Percentiles rank a stretch among this genome's conserved stretches.
Conservation (phyloP, 2,329 filamentous ascomycete genomes). For the Aspergillus awamori region DNA sequence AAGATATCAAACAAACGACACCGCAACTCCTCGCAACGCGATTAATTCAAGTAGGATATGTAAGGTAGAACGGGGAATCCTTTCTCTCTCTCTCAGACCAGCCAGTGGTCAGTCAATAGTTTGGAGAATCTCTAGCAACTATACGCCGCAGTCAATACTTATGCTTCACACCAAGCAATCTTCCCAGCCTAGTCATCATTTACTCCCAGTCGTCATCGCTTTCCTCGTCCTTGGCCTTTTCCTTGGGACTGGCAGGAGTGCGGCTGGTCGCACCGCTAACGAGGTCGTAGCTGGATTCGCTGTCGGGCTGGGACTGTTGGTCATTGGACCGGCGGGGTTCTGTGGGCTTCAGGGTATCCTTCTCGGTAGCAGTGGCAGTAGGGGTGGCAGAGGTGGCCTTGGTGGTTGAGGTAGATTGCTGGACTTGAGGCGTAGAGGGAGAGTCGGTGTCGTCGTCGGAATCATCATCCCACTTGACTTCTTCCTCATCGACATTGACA, state of each 20-base stretch:
- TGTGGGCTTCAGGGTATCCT: constrained; percentile 60
- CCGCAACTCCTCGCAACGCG: constrained; percentile 18
- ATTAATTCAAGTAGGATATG: background rate
- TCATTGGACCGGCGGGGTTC: constrained; percentile 77
- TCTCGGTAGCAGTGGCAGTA: constrained; percentile 36
- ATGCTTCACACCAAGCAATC: too few relatives aligned
- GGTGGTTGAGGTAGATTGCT: constrained; percentile 21
- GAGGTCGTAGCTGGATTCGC: constrained; percentile 94
- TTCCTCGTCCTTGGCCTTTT: constrained; percentile 55
- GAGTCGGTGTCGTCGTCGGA: constrained; percentile 59
- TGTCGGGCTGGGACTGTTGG: constrained; percentile 86
- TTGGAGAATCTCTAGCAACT: background rate
- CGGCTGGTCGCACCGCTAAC: constrained; percentile 81
- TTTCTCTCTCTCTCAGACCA: constrained; percentile 16
- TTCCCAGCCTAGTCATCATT: constrained; percentile 14
- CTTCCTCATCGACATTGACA: constrained; percentile 64
- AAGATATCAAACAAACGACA: background rate
- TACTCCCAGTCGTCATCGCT: constrained; percentile 80
- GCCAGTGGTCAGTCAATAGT: constrained; percentile 18
- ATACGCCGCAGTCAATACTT: background rate
- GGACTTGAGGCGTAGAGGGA: constrained; percentile 46
- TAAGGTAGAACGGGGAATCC: background rate
- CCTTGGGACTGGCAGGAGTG: constrained; percentile 68
- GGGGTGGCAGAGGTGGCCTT: constrained; percentile 28
- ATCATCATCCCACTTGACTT: constrained; percentile 71